Percentiles rank a stretch among this genome's conserved stretches.
phyloP scores from a whole-genome alignment of 352 stramenopile genomes.

The Phytophthora colocasiae region DNA sequence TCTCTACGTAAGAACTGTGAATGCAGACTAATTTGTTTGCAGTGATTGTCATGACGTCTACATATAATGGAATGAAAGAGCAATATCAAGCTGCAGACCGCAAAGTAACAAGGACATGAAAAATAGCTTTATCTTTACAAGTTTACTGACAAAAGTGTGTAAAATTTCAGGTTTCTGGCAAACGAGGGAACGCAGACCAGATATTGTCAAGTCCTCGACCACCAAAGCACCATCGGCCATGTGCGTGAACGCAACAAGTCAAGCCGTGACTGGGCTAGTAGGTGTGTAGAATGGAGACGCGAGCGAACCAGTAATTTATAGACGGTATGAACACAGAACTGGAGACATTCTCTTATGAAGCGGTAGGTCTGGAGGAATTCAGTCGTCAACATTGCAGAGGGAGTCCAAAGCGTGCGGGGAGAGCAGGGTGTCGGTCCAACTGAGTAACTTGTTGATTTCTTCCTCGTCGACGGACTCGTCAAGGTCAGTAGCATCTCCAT shows the following conservation, averaged over 20 bases:
- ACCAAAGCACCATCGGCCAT: slow-evolving; percentile 38
- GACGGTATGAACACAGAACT: slow-evolving; percentile 28
- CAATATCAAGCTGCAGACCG: slow-evolving; percentile 61
- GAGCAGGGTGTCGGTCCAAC: slow-evolving; percentile 80
- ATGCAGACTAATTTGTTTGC: slow-evolving; percentile 14
- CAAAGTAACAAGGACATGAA: slow-evolving; percentile 48
- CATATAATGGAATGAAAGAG: slow-evolving; percentile 48
- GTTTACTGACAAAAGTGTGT: slow-evolving; percentile 14
- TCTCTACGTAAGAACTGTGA: background rate
- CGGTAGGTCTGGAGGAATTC: background rate
- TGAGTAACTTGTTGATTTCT: slow-evolving; percentile 77
- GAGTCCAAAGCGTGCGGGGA: slow-evolving; percentile 53
- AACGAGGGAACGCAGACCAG: slow-evolving; percentile 39
- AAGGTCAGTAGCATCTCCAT: slow-evolving; percentile 33
- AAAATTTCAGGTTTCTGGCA: slow-evolving; percentile 43
- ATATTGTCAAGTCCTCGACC: slow-evolving; percentile 32
- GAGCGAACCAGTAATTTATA: slow-evolving; percentile 42
- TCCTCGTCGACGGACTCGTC: slow-evolving; percentile 83
- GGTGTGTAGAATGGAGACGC: slow-evolving; percentile 18
- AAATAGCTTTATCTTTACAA: slow-evolving; percentile 1
- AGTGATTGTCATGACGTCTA: slow-evolving; percentile 67
- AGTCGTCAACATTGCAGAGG: slow-evolving; percentile 50
- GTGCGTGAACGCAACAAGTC: slow-evolving; percentile 5
- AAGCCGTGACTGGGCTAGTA: slow-evolving; percentile 11
- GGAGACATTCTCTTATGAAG: slow-evolving; percentile 3